Evolutionary conservation across 768 basidiomycete species (phyloP), one percentile per base, ranked within the genome.

Genomic region (Cystobasidium tubakii): DNA sequence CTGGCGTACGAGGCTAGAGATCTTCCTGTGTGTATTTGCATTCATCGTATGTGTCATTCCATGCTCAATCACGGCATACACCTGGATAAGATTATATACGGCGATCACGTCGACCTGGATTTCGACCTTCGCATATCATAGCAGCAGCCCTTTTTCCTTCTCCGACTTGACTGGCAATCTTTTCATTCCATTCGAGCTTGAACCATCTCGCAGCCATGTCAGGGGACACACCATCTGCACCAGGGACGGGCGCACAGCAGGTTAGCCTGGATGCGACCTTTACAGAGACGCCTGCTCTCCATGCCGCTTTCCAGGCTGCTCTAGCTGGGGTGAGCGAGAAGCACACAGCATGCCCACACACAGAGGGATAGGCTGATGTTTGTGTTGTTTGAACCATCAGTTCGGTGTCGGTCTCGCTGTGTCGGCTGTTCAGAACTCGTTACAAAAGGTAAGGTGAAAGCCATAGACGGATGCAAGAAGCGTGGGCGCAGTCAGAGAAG

Each of bases 371-470:
- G 2, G 55, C 54, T 67, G 50, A 50, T 46, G 25, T 13, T 17
- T 31, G 4, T 15, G 10, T n/a, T n/a, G 9, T 3, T 65, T 65
- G 63, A 4, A 3, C 6, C 29, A 65, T 23, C 50, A 71, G 31
- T 82, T 81, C 17, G 83, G 80, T 60, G 82, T 83, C 7, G 83
- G 83, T 19, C 76, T 83, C 66, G 75, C 83, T 55, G 81, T 83
- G 74, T 82, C 82, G 77, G 82, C 86, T 44, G 84, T 86, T 46
- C 92, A 92, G 82, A 93, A 90, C 85, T 90, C 89, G 31, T 83
- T 92, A 74, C 66, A 71, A 67, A 60, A 70, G 69, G 69, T 71
- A 34, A 25, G 66, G n/a, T n/a, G n/a, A n/a, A n/a, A n/a, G n/a
- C n/a, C n/a, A n/a, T n/a, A n/a, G n/a, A n/a, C n/a, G n/a, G n/a